Evolutionary conservation across 257 asterid species (phyloP).

Genomic region (Nicotiana attenuata): DNA sequence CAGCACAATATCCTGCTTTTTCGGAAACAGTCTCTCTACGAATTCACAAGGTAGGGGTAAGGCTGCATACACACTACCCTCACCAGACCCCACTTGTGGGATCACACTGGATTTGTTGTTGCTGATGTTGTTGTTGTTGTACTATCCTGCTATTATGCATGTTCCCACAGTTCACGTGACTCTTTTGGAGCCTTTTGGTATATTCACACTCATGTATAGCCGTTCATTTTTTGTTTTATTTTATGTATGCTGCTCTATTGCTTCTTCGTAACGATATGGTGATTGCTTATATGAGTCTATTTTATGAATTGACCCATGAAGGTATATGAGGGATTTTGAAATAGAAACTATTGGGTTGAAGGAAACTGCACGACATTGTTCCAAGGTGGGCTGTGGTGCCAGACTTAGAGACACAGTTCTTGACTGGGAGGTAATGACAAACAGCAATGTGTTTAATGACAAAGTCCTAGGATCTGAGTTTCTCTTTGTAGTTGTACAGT

Average conservation of each 20-base stretch:
- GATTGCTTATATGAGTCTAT: background rate
- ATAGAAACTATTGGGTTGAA: constrained; percentile 91
- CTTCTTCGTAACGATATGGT: constrained; percentile 5
- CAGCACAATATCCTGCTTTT: background rate
- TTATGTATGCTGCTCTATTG: background rate
- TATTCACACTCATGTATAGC: background rate
- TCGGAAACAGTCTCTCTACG: too few relatives aligned
- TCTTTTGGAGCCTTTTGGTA: background rate
- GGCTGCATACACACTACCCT: too few relatives aligned
- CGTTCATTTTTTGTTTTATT: background rate
- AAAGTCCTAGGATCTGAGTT: background rate
- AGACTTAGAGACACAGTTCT: constrained; percentile 94
- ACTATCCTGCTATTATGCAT: background rate
- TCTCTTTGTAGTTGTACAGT: constrained; percentile 1
- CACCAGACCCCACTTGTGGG: too few relatives aligned
- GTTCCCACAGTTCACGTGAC: background rate
- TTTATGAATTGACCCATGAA: constrained; percentile 28
- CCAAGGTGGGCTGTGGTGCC: constrained; percentile 56
- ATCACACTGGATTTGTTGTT: too few relatives aligned
- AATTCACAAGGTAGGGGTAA: too few relatives aligned
- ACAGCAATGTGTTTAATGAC: background rate
- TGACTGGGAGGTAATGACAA: constrained; percentile 84
- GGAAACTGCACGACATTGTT: constrained; percentile 77
- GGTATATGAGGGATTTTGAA: constrained; percentile 90
- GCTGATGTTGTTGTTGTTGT: too few relatives aligned